These are phyloP conservation scores for Aotearoamyces nothofagi DNA, from an alignment of 2,329 filamentous ascomycete genomes.

Conservation along the genomic window DNA sequence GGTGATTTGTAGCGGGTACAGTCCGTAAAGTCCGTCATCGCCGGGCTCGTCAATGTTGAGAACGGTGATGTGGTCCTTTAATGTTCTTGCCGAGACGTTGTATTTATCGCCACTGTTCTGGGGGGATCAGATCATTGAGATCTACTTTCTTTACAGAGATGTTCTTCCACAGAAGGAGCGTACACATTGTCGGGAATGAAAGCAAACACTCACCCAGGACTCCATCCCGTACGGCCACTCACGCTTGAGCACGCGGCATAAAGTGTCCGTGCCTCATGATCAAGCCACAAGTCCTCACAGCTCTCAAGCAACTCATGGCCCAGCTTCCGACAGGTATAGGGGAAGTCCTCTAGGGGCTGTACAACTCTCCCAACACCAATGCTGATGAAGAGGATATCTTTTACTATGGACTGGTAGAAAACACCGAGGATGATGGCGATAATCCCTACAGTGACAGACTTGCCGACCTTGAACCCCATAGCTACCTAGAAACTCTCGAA, in stretches of 20 bases:
- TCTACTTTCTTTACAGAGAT: too few species aligned
- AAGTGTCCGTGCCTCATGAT: slow-evolving; percentile 7
- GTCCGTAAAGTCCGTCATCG: slow-evolving; percentile 5
- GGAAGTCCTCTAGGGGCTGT: slow-evolving; percentile 18
- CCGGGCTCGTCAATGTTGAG: slow-evolving; percentile 8
- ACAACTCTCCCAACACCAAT: slow-evolving; percentile 15
- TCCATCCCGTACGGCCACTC: too few species aligned
- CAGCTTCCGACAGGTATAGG: slow-evolving; percentile 11
- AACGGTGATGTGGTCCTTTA: slow-evolving; percentile 9
- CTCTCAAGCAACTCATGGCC: slow-evolving; percentile 6
- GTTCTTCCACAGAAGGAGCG: too few species aligned
- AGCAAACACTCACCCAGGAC: too few species aligned
- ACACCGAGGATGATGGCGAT: slow-evolving; percentile 6
- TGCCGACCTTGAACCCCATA: background rate
- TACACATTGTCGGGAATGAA: too few species aligned
- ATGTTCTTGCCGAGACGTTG: slow-evolving; percentile 5
- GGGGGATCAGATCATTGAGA: too few species aligned
- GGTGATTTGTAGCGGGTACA: slow-evolving; percentile 5
- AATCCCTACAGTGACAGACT: background rate
- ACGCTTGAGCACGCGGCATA: slow-evolving; percentile 11
- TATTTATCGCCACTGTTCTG: slow-evolving; percentile 7
- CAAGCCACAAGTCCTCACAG: slow-evolving; percentile 11
- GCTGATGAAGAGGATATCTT: slow-evolving; percentile 12
- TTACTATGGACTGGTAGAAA: slow-evolving; percentile 10
- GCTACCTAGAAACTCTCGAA: too few species aligned